Percentiles rank a stretch among this genome's conserved stretches.
Evolutionary conservation across 2,329 filamentous ascomycete species (phyloP).

Genomic region (Elsinoe necatrix): DNA sequence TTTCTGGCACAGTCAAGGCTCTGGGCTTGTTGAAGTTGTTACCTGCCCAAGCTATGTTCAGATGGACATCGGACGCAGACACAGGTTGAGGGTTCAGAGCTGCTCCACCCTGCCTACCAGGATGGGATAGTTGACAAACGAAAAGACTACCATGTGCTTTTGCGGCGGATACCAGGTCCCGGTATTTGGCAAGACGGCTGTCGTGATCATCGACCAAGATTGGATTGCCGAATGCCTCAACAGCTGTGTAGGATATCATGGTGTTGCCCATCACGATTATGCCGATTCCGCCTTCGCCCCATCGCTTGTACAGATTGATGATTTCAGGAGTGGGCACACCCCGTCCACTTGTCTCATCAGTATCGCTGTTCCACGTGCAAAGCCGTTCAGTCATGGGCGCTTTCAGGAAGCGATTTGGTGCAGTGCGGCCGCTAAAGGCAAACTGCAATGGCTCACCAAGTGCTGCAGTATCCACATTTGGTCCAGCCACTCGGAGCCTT

Average conservation of each 20-base stretch:
- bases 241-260: constrained; percentile 26
- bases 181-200: constrained; percentile 22
- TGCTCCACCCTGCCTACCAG: constrained; percentile 25
- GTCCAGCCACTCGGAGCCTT: constrained; percentile 22
- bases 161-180: constrained; percentile 20
- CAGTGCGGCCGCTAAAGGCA: constrained; percentile 24
- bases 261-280: constrained; percentile 27
- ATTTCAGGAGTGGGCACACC: constrained; percentile 25
- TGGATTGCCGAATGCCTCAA: constrained; percentile 28
- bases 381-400: constrained; percentile 28
- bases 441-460: constrained; percentile 24
- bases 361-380: constrained; percentile 23
- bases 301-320: constrained; percentile 23
- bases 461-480: constrained; percentile 20
- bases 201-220: constrained; percentile 25
- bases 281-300: constrained; percentile 27
- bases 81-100: constrained; percentile 26
- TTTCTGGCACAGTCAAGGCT: constrained; percentile 24
- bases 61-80: constrained; percentile 26
- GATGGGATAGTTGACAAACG: constrained; percentile 26
- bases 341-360: constrained; percentile 22
- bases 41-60: constrained; percentile 24
- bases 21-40: constrained; percentile 26
- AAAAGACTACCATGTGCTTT: constrained; percentile 25
- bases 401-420: constrained; percentile 27